Evolutionary conservation across 2,329 filamentous ascomycete genomes (phyloP).

Genomic region (Trichocomaceae sp.): DNA sequence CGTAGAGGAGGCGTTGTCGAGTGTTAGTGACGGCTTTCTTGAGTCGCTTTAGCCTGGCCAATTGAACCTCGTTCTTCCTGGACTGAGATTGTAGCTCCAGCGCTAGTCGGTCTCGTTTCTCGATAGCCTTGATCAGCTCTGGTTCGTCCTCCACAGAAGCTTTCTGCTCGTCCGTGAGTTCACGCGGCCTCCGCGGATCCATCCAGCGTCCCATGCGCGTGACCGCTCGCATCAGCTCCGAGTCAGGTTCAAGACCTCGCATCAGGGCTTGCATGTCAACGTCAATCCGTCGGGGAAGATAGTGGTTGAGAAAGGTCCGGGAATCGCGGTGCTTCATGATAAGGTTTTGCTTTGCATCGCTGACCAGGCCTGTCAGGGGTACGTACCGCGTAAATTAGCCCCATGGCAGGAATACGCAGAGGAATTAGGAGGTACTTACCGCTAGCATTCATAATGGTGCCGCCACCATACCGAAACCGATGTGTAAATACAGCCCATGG

Average conservation of each 20-base stretch:
- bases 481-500: constrained; percentile 1
- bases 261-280: constrained; percentile 18
- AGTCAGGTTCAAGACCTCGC: constrained; percentile 17
- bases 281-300: constrained; percentile 15
- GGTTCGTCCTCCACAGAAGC: constrained; percentile 18
- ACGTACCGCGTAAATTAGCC: background rate
- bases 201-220: constrained; percentile 21
- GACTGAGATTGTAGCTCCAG: too few relatives aligned
- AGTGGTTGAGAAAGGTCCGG: constrained; percentile 19
- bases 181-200: constrained; percentile 17
- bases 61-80: too few relatives aligned
- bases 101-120: too few relatives aligned
- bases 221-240: constrained; percentile 19
- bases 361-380: constrained; percentile 15
- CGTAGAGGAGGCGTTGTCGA: constrained; percentile 12
- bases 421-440: background rate
- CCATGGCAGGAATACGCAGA: background rate
- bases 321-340: constrained; percentile 23
- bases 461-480: background rate
- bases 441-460: constrained; percentile 4
- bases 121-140: constrained; percentile 13
- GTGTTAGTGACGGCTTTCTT: constrained; percentile 11
- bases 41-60: background rate
- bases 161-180: constrained; percentile 19
- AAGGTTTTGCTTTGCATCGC: constrained; percentile 26